Evolutionary conservation across 2,329 filamentous ascomycete species (phyloP), one percentile per base, ranked within the genome.

Genomic region (Colletotrichum chrysophilum): DNA sequence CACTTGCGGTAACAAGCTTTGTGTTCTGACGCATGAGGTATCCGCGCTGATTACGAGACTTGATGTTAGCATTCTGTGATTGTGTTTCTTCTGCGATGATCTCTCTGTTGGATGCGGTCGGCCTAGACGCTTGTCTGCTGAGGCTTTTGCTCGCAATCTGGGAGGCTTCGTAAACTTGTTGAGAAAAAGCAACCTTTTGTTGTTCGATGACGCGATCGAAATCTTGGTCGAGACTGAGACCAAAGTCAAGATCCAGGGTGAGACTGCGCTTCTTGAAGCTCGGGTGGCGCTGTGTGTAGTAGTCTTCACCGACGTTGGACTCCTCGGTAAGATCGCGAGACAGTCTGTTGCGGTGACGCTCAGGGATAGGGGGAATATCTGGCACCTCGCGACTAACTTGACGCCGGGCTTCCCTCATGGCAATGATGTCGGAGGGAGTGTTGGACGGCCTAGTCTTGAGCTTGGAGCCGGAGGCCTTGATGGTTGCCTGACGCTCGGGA

Each of bases 21-120:
- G 96, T 98, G 86, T 98, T 99, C 81, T 99, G 96, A 81, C 97
- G 93, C 96, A 98, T 99, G 61, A 98, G 90, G 82, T 99, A 99
- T 72, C 97, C 97, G 88, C 97, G 96, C 96, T 98, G 94, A 92
- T 89, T 89, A 79, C 85, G 88, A 80, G 86, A 81, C 82, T 84
- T 89, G 81, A 87, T 82, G 90, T 95, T 93, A 95, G 93, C 89
- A 92, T 89, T 85, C 74, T 81, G 76, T 52, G 48, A 67, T 77
- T 70, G 8, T 73, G 66, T 75, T 77, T 77, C 69, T 77, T 71
- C 67, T 48, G 69, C 21, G 16, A 21, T 34, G 8, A 55, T 24
- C 48, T 66, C 60, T 36, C 61, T 69, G 18, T 28, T 61, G 48
- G 32, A n/a, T 30, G 65, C 56, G 28, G 70, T 62, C 36, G 52